phyloP scores from a whole-genome alignment of 2,329 filamentous ascomycete species.

The Hypoxylon sp. region DNA sequence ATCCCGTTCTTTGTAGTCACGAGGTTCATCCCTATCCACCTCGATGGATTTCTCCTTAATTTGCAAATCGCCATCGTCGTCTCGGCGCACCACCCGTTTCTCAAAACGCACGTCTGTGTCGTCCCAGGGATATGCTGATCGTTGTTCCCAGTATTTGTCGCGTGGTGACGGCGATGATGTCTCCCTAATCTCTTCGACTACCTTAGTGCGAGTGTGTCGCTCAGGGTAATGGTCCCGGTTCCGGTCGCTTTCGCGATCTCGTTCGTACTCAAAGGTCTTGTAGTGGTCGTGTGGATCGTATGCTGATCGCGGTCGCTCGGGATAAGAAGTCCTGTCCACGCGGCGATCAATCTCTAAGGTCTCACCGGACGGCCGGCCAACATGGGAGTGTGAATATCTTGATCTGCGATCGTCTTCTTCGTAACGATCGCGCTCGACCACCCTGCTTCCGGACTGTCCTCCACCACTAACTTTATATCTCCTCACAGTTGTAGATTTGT shows the following conservation, averaged over 20 bases:
- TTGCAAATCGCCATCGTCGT: conserved; percentile 59
- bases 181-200: conserved; percentile 55
- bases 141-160: conserved; percentile 57
- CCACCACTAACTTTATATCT: conserved; percentile 47
- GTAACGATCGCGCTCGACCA: conserved; percentile 40
- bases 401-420: conserved; percentile 41
- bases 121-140: conserved; percentile 47
- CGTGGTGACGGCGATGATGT: conserved; percentile 43
- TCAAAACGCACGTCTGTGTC: conserved; percentile 55
- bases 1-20: conserved; percentile 44
- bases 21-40: conserved; percentile 39
- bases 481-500: conserved; percentile 44
- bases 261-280: conserved; percentile 43
- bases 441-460: conserved; percentile 33
- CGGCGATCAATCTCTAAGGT: conserved; percentile 49
- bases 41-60: conserved; percentile 64
- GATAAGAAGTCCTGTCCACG: conserved; percentile 51
- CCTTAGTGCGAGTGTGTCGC: conserved; percentile 42
- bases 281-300: conserved; percentile 51
- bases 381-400: conserved; percentile 41
- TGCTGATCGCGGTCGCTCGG: conserved; percentile 62
- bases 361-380: conserved; percentile 35
- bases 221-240: conserved; percentile 39
- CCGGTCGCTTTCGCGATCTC: conserved; percentile 43
- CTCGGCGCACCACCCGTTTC: conserved; percentile 52